phyloP scores from a whole-genome alignment of 495 filamentous ascomycete species.

The Parachaetomium inaequale region DNA sequence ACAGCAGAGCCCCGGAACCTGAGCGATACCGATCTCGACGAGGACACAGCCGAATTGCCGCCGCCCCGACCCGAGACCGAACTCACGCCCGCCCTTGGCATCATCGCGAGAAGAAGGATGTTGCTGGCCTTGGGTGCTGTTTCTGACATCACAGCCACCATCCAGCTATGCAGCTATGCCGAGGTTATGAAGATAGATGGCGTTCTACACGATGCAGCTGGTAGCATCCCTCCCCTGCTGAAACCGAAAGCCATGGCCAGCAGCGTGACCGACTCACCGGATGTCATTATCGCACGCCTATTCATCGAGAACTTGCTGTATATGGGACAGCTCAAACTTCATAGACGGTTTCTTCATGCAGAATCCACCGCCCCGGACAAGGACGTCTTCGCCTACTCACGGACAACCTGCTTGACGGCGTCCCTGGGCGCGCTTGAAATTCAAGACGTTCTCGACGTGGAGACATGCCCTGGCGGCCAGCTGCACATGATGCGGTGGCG shows the following conservation, averaged over 20 bases:
- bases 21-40: constrained; percentile 37
- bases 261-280: constrained; percentile 27
- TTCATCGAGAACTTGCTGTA: constrained; percentile 33
- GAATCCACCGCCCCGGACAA: not conserved
- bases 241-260: constrained; percentile 21
- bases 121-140: constrained; percentile 20
- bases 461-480: constrained; percentile 21
- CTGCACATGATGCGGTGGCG: constrained; percentile 31
- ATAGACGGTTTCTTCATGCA: constrained; percentile 30
- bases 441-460: constrained; percentile 37
- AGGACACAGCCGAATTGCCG: constrained; percentile 32
- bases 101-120: constrained; percentile 30
- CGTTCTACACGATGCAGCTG: constrained; percentile 27
- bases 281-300: constrained; percentile 35
- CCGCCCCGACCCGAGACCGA: constrained; percentile 38
- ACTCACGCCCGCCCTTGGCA: constrained; percentile 25
- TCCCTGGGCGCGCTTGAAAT: constrained; percentile 35
- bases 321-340: constrained; percentile 32
- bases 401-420: constrained; percentile 34
- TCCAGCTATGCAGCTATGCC: constrained; percentile 28
- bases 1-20: constrained; percentile 40
- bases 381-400: constrained; percentile 32
- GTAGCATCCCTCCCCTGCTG: constrained; percentile 26
- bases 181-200: constrained; percentile 34
- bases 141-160: constrained; percentile 23